Evolutionary conservation across 1,284 basidiomycete species (phyloP), one percentile per base, ranked within the genome.

Genomic region (Trichosporon ovoides): DNA sequence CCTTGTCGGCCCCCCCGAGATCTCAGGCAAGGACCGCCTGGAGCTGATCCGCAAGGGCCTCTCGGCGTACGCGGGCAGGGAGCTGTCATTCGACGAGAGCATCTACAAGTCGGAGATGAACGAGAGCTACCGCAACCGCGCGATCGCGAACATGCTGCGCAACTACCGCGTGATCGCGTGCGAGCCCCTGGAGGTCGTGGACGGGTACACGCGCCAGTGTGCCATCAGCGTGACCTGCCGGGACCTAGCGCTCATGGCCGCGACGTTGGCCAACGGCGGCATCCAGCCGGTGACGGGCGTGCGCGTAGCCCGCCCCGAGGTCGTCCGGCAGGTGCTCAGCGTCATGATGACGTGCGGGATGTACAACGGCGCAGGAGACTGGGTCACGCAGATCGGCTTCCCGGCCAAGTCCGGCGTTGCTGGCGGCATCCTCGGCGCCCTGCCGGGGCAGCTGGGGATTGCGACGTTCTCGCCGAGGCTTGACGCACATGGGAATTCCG

Each of bases 291-390:
- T 63, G 13, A 63, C 61, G 3, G 56, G 56, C 19, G 22, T 54
- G 36, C 53, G 53, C 13, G 56, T 63, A 18, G 53, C 58, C 3
- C 38, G 56, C 33, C 56, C 38, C 35, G 43, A 59, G 19, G 56
- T 60, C 49, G 58, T 63, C n/a, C 53, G 54, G 31, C 61, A 60
- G 51, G 43, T 49, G 12, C 54, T 63, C 13, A 51, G 43, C 49
- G 61, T 63, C 53, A 60, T 63, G 58, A 50, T 63, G 51, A 58
- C 58, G 24, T 63, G 61, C 24, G 61, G 61, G 5, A 63, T 63
- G 61, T 63, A 63, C 56, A 40, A 59, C 40, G 56, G 56, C 22
- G 61, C 61, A 3, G 61, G 61, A 13, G 52, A 56, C 51, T 63
- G 61, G 61, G 37, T 63, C 16, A 28, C 53, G 1, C 22, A 18